Base-by-base conservation (phyloP, 345 rosid genomes). In the Anastatica hierochuntica region DNA sequence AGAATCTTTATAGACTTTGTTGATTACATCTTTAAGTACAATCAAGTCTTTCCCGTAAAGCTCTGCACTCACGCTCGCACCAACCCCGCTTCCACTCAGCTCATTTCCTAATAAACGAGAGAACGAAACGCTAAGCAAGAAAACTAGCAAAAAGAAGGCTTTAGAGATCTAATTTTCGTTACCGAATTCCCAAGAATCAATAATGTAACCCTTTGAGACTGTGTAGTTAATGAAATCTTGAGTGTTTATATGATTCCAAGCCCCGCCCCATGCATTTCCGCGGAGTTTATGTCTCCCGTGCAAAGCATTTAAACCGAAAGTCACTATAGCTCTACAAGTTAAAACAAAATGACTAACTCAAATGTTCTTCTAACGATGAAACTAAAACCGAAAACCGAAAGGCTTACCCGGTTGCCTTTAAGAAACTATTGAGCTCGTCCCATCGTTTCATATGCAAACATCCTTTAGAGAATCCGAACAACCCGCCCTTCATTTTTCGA, bases 121-220 rank as follows among this genome's bases (percentile, higher is more conserved):
- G 2, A 9, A 31, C n/a, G 2, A 15, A 16, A 33, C 27, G 18
- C 19, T 43, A 15, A 42, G 50, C 34, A 56, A 42, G 41, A 7
- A 43, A 2, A 17, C 5, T 1, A 31, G 19, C 15, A 13, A 49
- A 64, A 60, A 45, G 29, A 30, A 24, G 29, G n/a, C n/a, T 21
- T 12, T 4, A 27, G 3, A 27, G 13, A 27, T 47, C 7, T 30
- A 10, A 23, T 44, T 48, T 41, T 33, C 46, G 2, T n/a, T 78
- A 92, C 98, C 98, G 14, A 79, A 88, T 77, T 92, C 98, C 98
- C 98, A 92, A 29, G 97, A 85, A 63, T 92, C 94, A 56, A 92
- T 80, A 20, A 11, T 57, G 70, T 92, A 76, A 53, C 94, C 84
- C 64, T 77, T 77, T 52, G 86, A 77, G 60, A 85, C 66, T 1